phyloP scores from a whole-genome alignment of 306 rosid species.

The Malus fusca region DNA sequence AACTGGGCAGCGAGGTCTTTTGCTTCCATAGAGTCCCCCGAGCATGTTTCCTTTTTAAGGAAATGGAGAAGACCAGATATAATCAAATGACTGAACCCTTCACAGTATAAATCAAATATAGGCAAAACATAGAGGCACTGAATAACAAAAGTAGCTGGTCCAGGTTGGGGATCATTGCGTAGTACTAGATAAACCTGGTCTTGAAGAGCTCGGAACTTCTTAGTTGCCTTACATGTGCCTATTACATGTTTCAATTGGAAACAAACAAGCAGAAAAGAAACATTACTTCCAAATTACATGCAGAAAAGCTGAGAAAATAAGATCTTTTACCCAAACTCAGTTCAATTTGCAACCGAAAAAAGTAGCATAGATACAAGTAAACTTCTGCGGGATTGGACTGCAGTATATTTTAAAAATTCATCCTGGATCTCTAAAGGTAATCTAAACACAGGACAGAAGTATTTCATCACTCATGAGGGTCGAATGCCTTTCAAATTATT shows the following conservation, averaged over 20 bases:
- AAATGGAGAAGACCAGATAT: conserved; percentile 66
- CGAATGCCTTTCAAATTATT: background rate
- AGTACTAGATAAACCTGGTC: conserved; percentile 67
- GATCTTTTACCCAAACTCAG: background rate
- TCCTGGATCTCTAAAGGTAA: background rate
- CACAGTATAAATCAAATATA: conserved; percentile 49
- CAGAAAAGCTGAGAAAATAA: background rate
- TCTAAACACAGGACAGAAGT: background rate
- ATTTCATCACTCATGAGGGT: background rate
- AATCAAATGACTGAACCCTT: conserved; percentile 85
- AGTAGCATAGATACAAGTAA: background rate
- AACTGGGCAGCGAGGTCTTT: conserved; percentile 66
- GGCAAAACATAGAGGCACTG: conserved; percentile 76
- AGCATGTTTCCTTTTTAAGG: conserved; percentile 36
- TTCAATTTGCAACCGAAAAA: background rate
- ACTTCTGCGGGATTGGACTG: background rate
- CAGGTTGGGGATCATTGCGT: conserved; percentile 73
- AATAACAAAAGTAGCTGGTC: conserved; percentile 73
- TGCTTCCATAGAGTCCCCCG: conserved; percentile 35
- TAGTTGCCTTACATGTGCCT: conserved; percentile 86
- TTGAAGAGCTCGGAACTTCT: conserved; percentile 87
- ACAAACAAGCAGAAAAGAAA: conserved; percentile 23
- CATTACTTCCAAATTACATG: background rate
- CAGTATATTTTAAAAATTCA: background rate
- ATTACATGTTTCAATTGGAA: conserved; percentile 27